Base-by-base conservation (phyloP, 2,329 filamentous ascomycete species). In the Colletotrichum kahawae region DNA sequence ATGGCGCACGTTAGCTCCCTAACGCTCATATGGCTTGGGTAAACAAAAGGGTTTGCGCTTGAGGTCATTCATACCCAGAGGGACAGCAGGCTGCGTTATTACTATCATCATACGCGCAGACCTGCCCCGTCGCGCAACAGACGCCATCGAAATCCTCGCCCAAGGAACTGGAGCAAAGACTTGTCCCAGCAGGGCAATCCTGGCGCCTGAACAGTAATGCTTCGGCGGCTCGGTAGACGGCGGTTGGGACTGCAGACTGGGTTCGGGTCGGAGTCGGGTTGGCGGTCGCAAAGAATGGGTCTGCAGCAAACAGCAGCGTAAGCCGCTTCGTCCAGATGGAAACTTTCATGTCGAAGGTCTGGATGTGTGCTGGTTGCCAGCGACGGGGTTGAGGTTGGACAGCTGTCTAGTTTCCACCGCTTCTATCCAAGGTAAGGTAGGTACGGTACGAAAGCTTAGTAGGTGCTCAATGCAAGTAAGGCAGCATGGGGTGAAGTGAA, bases 71-170 rank as follows among this genome's bases (percentile, higher is more conserved):
- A 57, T 80, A 90, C 89, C 86, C 85, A 21, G 83, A 82, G 12
- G 89, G 89, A 80, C 90, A 91, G 80, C 90, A 91, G 4, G 90
- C 90, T 9, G 90, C 87, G 66, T 84, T 82, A 75, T 86, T 85
- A 60, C 85, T 84, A 21, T 82, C 83, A 77, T 91, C 90, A 6
- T 90, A 81, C 5, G 86, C 83, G 79, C 90, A 91, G 24, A 82
- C 79, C 77, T 90, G 88, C 34, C 87, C 88, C 74, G 84, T 85
- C 62, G 86, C 82, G 79, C 90, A 91, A 80, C 90, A 91, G 29
- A 90, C 82, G 73, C 85, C 85, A 56, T 78, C 82, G 78, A 91
- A 91, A 56, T 80, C 83, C 27, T 83, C 77, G 10, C 89, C 89
- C 65, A 87, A 82, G 10, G 84, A 82, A 76, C 85, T 79, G 24